phyloP scores from a whole-genome alignment of 2,329 filamentous ascomycete species.

The Mycosphaerella sp. region DNA sequence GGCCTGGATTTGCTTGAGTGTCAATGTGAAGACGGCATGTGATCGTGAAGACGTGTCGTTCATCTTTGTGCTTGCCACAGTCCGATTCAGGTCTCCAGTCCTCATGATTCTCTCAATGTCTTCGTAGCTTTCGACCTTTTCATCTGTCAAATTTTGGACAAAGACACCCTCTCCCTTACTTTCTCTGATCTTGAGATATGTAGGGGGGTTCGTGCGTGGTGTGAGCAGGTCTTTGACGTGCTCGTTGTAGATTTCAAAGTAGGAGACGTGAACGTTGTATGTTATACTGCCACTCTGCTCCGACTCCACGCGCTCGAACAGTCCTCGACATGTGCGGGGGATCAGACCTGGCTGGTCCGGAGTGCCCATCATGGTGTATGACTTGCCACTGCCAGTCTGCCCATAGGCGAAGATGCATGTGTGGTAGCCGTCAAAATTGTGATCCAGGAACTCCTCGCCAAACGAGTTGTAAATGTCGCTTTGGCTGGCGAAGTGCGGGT shows the following conservation, averaged over 20 bases:
- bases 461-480: conserved; percentile 90
- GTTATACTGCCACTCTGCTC: conserved; percentile 85
- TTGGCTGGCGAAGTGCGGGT: conserved; percentile 84
- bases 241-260: conserved; percentile 99
- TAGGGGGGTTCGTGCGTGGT: conserved; percentile 68
- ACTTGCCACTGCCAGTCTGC: conserved; percentile 95
- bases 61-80: conserved; percentile 94
- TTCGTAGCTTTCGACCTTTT: conserved; percentile 75
- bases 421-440: conserved; percentile 99
- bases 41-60: conserved; percentile 96
- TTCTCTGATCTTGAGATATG: conserved; percentile 96
- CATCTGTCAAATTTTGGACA: conserved; percentile 91
- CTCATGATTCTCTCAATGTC: conserved; percentile 92
- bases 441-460: conserved; percentile 93
- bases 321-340: conserved; percentile 87
- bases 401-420: conserved; percentile 99
- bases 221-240: conserved; percentile 91
- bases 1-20: conserved; percentile 96
- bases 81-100: conserved; percentile 78
- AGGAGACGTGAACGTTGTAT: conserved; percentile 95
- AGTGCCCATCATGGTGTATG: conserved; percentile 95
- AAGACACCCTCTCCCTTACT: conserved; percentile 93
- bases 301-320: conserved; percentile 86
- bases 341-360: conserved; percentile 83
- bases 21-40: conserved; percentile 96